phyloP scores from a whole-genome alignment of 2,329 filamentous ascomycete species.

The Phaeophleospora eucalypticola region DNA sequence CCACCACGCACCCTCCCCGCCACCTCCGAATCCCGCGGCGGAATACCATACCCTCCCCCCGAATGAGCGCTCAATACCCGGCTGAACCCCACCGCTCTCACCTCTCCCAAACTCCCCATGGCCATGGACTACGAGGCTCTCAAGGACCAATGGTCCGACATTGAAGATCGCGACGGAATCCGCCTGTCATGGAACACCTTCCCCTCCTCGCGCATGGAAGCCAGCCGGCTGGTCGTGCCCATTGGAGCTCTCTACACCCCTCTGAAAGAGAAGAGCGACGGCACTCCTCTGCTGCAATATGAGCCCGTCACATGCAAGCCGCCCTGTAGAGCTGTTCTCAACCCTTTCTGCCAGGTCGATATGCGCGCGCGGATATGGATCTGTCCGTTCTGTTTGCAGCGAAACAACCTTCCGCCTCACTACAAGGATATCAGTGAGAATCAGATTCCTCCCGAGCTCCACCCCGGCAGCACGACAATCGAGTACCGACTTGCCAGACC shows the following conservation, averaged over 20 bases:
- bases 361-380: conserved; percentile 82
- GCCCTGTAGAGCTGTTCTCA: conserved; percentile 91
- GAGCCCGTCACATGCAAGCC: conserved; percentile 96
- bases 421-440: conserved; percentile 87
- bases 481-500: conserved; percentile 78
- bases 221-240: conserved; percentile 57
- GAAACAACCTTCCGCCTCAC: conserved; percentile 76
- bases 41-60: not conserved
- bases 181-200: conserved; percentile 98
- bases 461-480: conserved; percentile 80
- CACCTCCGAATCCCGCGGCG: not conserved
- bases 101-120: conserved; percentile 11
- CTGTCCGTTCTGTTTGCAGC: conserved; percentile 80
- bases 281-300: conserved; percentile 80
- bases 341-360: conserved; percentile 91
- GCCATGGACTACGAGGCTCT: conserved; percentile 87
- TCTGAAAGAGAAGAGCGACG: conserved; percentile 84
- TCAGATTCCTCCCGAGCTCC: conserved; percentile 77
- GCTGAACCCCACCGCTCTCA: conserved; percentile 3
- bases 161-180: conserved; percentile 94
- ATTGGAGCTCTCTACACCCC: conserved; percentile 96
- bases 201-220: conserved; percentile 89
- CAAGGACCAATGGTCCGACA: conserved; percentile 94
- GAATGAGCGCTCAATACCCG: conserved; percentile 15
- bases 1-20: not conserved